Evolutionary conservation across 768 basidiomycete species (phyloP).

Genomic region (Trametes cubensis): DNA sequence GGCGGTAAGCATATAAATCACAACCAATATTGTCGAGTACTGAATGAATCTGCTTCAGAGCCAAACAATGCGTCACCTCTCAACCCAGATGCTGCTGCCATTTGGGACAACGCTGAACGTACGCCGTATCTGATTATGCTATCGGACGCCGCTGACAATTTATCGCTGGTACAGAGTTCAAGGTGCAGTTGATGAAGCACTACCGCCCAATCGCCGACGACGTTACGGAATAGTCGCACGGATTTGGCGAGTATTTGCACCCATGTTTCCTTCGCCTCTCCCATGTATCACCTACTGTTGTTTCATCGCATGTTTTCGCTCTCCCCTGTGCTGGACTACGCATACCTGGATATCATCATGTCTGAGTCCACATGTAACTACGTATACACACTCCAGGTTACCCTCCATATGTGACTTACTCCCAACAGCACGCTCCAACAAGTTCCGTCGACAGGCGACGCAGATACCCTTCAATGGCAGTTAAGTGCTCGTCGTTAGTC

Average conservation of each 20-base stretch:
- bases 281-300: constrained; percentile 21
- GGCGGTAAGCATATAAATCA: constrained; percentile 58
- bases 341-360: constrained; percentile 19
- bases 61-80: constrained; percentile 93
- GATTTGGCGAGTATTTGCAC: constrained; percentile 4
- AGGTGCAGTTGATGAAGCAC: constrained; percentile 68
- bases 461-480: not conserved
- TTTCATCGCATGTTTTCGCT: constrained; percentile 23
- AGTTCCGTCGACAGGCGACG: no score
- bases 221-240: constrained; percentile 31
- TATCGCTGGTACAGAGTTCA: constrained; percentile 55
- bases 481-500: no score
- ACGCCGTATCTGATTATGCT: not conserved
- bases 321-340: constrained; percentile 22
- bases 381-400: not conserved
- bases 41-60: constrained; percentile 48
- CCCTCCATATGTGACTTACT: not conserved
- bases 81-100: constrained; percentile 80
- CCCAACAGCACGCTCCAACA: no score
- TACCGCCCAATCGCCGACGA: constrained; percentile 58
- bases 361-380: constrained; percentile 21
- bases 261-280: constrained; percentile 3
- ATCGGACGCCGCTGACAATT: no score
- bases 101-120: constrained; percentile 80
- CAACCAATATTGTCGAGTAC: not conserved